Evolutionary conservation across 176 grass and related monocot genomes (phyloP).

Genomic region (Oryza longistaminata): DNA sequence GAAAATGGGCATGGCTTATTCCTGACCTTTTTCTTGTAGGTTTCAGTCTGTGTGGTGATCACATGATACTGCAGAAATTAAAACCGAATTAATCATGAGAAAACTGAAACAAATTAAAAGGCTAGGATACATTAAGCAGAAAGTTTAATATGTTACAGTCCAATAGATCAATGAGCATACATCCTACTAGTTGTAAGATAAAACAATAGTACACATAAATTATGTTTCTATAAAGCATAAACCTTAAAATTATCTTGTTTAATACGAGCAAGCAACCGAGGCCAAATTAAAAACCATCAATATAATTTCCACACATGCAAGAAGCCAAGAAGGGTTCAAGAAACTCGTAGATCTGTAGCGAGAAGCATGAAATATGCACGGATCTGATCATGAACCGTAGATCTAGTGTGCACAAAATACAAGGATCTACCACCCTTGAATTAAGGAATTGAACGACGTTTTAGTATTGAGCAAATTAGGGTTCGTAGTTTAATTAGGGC

Average conservation of each 20-base stretch:
- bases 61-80: slow-evolving; percentile 73
- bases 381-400: slow-evolving; percentile 21
- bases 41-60: slow-evolving; percentile 84
- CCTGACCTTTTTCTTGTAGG: slow-evolving; percentile 94
- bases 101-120: background rate
- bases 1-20: background rate
- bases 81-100: slow-evolving; percentile 12
- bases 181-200: background rate
- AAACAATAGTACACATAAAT: no score
- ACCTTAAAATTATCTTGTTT: background rate
- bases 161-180: background rate
- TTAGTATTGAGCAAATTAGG: background rate
- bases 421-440: background rate
- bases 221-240: no score
- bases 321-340: background rate
- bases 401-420: background rate
- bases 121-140: background rate
- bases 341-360: background rate
- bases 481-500: background rate
- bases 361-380: slow-evolving; percentile 44
- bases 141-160: background rate
- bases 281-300: background rate
- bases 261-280: background rate
- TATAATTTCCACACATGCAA: background rate
- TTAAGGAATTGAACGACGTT: background rate